These are phyloP conservation scores for Fagopyrum homotropicum DNA, from an alignment of 148 eudicot species.

Conservation along the genomic window DNA sequence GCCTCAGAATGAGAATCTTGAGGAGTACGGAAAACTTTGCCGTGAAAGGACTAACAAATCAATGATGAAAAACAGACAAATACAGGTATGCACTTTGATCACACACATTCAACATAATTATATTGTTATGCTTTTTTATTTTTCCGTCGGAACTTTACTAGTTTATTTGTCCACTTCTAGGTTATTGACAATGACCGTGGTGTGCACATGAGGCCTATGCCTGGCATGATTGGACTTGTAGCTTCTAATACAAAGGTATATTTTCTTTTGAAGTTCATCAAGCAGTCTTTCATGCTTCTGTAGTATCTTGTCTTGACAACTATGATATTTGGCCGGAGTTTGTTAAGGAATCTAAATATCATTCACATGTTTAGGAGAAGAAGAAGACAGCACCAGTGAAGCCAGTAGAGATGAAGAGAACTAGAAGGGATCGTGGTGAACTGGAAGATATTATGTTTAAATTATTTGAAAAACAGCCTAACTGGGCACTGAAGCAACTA, in stretches of 20 bases:
- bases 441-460: slow-evolving; percentile 94
- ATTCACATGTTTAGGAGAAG: slow-evolving; percentile 56
- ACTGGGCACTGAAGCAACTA: slow-evolving; percentile 91
- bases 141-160: background rate
- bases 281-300: background rate
- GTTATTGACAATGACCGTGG: slow-evolving; percentile 93
- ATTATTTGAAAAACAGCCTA: slow-evolving; percentile 89
- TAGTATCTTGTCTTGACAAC: background rate
- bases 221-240: slow-evolving; percentile 82
- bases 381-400: slow-evolving; percentile 79
- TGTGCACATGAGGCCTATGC: slow-evolving; percentile 95
- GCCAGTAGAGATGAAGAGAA: slow-evolving; percentile 81
- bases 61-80: slow-evolving; percentile 89
- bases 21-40: slow-evolving; percentile 88
- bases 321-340: background rate
- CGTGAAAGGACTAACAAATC: slow-evolving; percentile 94
- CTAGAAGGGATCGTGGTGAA: slow-evolving; percentile 97
- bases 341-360: background rate
- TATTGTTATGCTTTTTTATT: background rate
- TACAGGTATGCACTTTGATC: slow-evolving; percentile 40
- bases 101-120: too few species aligned
- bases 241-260: slow-evolving; percentile 63
- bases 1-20: slow-evolving; percentile 79
- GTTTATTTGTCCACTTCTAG: slow-evolving; percentile 26
- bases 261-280: background rate